phyloP scores from a whole-genome alignment of 2,329 filamentous ascomycete genomes.

The Tolypocladium endophyticum region DNA sequence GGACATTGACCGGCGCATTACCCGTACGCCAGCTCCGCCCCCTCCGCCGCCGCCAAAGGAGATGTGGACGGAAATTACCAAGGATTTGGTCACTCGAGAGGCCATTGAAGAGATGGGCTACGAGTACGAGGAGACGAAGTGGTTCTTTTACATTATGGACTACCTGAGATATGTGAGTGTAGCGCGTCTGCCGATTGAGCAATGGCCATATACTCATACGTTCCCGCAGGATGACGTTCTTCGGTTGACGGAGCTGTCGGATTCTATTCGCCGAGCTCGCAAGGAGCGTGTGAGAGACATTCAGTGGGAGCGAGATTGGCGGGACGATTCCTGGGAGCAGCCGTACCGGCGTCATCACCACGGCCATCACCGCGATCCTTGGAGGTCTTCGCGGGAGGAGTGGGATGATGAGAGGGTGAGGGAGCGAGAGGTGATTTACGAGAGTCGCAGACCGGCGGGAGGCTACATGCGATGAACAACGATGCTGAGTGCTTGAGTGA shows the following conservation, averaged over 20 bases:
- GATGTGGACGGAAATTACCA: slow-evolving; percentile 96
- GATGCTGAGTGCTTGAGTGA: neutral
- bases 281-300: slow-evolving; percentile 41
- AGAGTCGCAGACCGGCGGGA: slow-evolving; percentile 28
- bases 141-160: slow-evolving; percentile 86
- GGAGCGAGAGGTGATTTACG: slow-evolving; percentile 59
- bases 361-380: slow-evolving; percentile 16
- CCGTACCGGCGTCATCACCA: slow-evolving; percentile 24
- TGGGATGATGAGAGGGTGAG: slow-evolving; percentile 54
- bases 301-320: slow-evolving; percentile 48
- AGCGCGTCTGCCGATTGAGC: neutral
- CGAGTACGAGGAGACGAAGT: slow-evolving; percentile 80
- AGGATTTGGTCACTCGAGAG: slow-evolving; percentile 77
- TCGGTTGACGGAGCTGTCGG: slow-evolving; percentile 70
- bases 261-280: slow-evolving; percentile 62
- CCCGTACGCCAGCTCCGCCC: slow-evolving; percentile 22
- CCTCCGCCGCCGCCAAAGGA: slow-evolving; percentile 41
- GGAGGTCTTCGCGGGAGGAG: slow-evolving; percentile 14
- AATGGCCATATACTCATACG: slow-evolving; percentile 17
- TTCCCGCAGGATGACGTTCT: slow-evolving; percentile 68
- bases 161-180: slow-evolving; percentile 75
- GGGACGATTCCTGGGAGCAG: slow-evolving; percentile 36
- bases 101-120: slow-evolving; percentile 80
- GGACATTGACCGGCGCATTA: slow-evolving; percentile 38
- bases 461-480: slow-evolving; percentile 1